Evolutionary conservation across 2,329 filamentous ascomycete genomes (phyloP).

Genomic region (Hymenoscyphus repandus): DNA sequence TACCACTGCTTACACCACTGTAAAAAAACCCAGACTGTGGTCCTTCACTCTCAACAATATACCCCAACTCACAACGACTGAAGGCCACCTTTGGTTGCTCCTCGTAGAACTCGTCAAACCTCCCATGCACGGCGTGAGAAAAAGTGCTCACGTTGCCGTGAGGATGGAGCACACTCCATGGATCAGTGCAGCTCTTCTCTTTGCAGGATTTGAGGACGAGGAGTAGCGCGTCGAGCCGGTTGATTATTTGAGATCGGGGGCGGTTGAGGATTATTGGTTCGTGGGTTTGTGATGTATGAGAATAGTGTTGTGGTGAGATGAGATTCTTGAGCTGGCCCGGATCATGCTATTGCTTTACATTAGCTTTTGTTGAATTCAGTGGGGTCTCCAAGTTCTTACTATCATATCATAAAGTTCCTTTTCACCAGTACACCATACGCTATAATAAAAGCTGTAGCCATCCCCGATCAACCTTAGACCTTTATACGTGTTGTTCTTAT

Average conservation of each 20-base stretch:
- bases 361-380: too few species aligned
- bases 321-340: neutral
- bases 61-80: neutral
- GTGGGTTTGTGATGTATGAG: neutral
- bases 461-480: conserved; percentile 38
- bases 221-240: neutral
- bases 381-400: too few species aligned
- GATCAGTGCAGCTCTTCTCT: neutral
- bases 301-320: neutral
- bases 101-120: neutral
- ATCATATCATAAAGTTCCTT: neutral
- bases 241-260: neutral
- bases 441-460: conserved; percentile 12
- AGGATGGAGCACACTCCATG: neutral
- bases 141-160: neutral
- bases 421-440: neutral
- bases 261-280: neutral
- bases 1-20: neutral
- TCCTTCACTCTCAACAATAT: neutral
- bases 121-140: neutral
- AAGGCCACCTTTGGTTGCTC: neutral
- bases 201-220: neutral
- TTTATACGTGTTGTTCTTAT: conserved; percentile 46
- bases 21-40: neutral
- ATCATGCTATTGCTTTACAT: neutral